These are phyloP conservation scores for Ophiostoma sp. DNA, from an alignment of 2,329 filamentous ascomycete species.

Conservation along the genomic window DNA sequence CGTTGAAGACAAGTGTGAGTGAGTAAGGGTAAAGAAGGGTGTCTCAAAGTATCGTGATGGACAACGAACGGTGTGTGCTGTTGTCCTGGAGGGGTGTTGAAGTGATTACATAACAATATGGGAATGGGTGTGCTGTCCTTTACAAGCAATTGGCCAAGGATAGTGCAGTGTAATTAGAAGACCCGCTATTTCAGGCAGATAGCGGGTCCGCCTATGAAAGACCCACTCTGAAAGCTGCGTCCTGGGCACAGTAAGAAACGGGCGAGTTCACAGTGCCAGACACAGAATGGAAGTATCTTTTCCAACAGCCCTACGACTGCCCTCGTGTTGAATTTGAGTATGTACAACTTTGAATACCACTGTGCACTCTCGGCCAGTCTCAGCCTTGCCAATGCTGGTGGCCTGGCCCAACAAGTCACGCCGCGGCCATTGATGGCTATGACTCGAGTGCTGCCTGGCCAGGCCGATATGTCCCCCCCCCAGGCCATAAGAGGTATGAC, in stretches of 20 bases:
- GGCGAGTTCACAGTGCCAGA: not conserved
- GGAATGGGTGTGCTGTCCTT: conserved; percentile 18
- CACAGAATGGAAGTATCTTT: conserved; percentile 2
- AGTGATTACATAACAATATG: not conserved
- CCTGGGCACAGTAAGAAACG: not conserved
- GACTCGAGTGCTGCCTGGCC: conserved; percentile 1
- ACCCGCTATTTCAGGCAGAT: conserved; percentile 2
- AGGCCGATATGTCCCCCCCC: not conserved
- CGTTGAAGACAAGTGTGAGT: not conserved
- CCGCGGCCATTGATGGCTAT: not conserved
- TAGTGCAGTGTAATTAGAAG: conserved; percentile 1
- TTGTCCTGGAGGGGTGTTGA: not conserved
- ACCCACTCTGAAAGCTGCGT: not conserved
- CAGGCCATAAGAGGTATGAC: not conserved
- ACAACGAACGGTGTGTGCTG: not conserved
- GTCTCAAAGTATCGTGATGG: conserved; percentile 1
- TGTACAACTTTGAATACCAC: not conserved
- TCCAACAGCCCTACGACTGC: not conserved
- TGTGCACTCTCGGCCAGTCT: not conserved
- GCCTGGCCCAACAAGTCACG: not conserved
- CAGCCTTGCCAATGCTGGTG: not conserved
- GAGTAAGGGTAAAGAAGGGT: not conserved
- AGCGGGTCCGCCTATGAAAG: not conserved
- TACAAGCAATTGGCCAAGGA: conserved; percentile 19
- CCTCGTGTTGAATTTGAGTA: not conserved